Evolutionary conservation across 2,329 filamentous ascomycete genomes (phyloP).

Genomic region (Pseudopithomyces maydicus): DNA sequence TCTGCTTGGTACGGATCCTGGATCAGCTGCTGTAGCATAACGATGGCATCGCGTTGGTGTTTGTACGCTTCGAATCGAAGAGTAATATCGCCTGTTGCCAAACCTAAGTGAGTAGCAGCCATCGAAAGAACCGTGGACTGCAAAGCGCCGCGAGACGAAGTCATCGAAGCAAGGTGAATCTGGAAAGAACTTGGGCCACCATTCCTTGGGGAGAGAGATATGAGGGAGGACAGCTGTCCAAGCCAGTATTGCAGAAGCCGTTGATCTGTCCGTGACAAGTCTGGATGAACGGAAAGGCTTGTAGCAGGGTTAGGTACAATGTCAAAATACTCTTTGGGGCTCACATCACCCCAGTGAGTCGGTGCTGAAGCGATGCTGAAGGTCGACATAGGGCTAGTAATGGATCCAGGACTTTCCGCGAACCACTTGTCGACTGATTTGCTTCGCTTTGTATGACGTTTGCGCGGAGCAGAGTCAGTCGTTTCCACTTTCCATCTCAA

Average conservation of each 20-base stretch:
- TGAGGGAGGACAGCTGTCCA: conserved; percentile 28
- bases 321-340: background rate
- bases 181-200: conserved; percentile 30
- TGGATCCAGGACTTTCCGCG: background rate
- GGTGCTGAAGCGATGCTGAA: conserved; percentile 20
- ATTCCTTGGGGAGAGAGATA: conserved; percentile 30
- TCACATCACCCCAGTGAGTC: conserved; percentile 4
- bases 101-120: conserved; percentile 36
- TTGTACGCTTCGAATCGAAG: conserved; percentile 31
- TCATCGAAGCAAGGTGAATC: conserved; percentile 34
- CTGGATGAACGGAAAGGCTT: conserved; percentile 8
- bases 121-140: conserved; percentile 39
- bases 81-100: conserved; percentile 23
- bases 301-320: background rate
- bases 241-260: conserved; percentile 36
- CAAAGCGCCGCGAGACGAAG: conserved; percentile 28
- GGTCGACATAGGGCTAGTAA: conserved; percentile 20
- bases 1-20: conserved; percentile 24
- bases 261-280: conserved; percentile 24
- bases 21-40: conserved; percentile 28
- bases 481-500: conserved; percentile 31
- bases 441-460: conserved; percentile 22
- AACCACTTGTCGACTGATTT: conserved; percentile 9
- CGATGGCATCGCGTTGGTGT: conserved; percentile 35
- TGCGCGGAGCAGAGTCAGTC: conserved; percentile 13